Base-by-base conservation (phyloP, 1,284 basidiomycete genomes). In the Fomitopsis schrenkii region DNA sequence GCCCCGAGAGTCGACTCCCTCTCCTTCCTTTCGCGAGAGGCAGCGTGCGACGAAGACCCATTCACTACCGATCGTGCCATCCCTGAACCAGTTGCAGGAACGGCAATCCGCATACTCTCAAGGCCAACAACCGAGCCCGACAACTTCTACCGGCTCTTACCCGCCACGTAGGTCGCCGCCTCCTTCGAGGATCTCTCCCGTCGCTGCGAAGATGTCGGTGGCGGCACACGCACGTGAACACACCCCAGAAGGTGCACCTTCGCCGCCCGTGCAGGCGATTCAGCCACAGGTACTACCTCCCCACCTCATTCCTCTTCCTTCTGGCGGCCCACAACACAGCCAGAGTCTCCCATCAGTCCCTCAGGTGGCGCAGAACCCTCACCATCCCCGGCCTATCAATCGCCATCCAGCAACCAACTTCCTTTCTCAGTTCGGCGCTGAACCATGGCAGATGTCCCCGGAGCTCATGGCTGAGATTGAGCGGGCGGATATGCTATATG, bases 401-500 rank as follows among this genome's bases (percentile, higher is more conserved):
- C 83, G 83, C 55, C 76, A 77, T 9, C 74, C 76, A 2, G 77
- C 80, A 0, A 80, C 83, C 3, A 80, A 79, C 41, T 86, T 87
- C 70, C 77, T 87, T 17, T 72, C 76, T 44, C 75, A 82, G 67
- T 79, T 80, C 70, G 68, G 80, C 65, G 83, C 83, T 26, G 84
- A 86, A 56, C 79, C 79, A 52, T 88, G 83, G 80, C 80, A 86
- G 60, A 82, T 89, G 79, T 87, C 87, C 0, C 83, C 84, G 41
- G 85, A 90, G 65, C 77, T 90, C 33, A 77, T 88, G 72, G 85
- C 84, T 30, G 86, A 89, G 64, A 86, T 90, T 64, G 87, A 89
- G 69, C 80, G 83, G 40, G 84, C 84, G 12, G 77, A 80, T 63
- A 77, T 63, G 76, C 81, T 70, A 65, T 75, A 70, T 66, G 74